A percentile compares a stretch with the other conserved stretches of the same genome.
Conservation (phyloP, 306 rosid species). For the Abrus precatorius region DNA sequence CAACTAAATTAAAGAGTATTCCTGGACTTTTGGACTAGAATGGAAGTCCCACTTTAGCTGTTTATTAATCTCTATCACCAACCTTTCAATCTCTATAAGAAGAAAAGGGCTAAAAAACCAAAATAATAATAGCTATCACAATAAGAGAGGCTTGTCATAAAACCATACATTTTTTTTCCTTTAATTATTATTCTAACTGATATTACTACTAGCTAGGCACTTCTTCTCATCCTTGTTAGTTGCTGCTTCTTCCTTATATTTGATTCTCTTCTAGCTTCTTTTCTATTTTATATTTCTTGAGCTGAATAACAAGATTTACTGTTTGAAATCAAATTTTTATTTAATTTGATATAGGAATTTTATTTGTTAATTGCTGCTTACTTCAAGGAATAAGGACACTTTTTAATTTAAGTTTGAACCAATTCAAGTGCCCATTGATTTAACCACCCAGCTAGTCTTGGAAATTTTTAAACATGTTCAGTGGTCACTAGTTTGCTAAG, state of each 20-base stretch:
- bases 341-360: slow-evolving; percentile 13
- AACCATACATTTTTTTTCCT: neutral
- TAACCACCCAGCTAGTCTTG: slow-evolving; percentile 2
- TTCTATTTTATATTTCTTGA: neutral
- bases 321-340: neutral
- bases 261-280: neutral
- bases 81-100: neutral
- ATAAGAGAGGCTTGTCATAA: neutral
- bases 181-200: neutral
- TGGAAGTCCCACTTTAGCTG: slow-evolving; percentile 25
- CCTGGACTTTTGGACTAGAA: slow-evolving; percentile 5
- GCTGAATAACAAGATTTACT: slow-evolving; percentile 10
- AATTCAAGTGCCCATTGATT: neutral
- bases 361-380: slow-evolving; percentile 9
- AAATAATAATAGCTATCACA: neutral
- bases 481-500: neutral
- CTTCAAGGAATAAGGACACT: neutral
- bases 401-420: slow-evolving; percentile 26
- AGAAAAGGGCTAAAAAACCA: neutral
- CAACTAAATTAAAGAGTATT: neutral
- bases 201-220: slow-evolving; percentile 9
- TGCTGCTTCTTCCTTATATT: neutral
- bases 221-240: neutral
- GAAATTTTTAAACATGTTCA: slow-evolving; percentile 31
- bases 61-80: neutral